Evolutionary conservation across 1,284 basidiomycete species (phyloP), one percentile per base, ranked within the genome.

Genomic region (Trichosporon ovoides): DNA sequence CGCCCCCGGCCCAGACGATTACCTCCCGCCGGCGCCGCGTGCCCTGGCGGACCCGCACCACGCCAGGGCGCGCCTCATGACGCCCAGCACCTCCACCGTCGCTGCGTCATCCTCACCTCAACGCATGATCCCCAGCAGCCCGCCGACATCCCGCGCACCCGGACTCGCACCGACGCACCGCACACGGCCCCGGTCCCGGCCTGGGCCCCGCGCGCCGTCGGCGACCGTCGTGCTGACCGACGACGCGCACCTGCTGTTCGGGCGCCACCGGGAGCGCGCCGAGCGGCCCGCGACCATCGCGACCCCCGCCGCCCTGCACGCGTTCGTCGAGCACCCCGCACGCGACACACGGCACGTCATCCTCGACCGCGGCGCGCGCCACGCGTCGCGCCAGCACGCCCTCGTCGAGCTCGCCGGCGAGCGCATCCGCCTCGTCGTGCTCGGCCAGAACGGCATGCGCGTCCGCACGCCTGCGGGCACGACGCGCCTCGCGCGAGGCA

Each of bases 371-470:
- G 19, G 56, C 13, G 76, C 76, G 6, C 64, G 62, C 11, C 74
- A 75, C 56, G 74, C 74, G 16, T 73, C 72, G 0, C 62, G 75
- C 19, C 61, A 73, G 9, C 75, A 77, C 59, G 72, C 73, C 1
- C 65, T 64, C 13, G 62, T 70, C 13, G 72, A 75, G 58, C 64
- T 69, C n/a, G 35, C 56, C 1, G 31, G 19, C 3, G 55, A 62
- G 10, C 19, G 56, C 0, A 37, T 72, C 2, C 66, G 74, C 7
- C 53, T 77, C 13, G 20, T 72, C n/a, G 74, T 74, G 2, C 52
- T 75, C 1, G 74, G 75, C n/a, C 75, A 76, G 63, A 77, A 77
- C 61, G 75, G 75, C n/a, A 58, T 73, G 28, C 65, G 68, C 16
- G 63, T 77, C 20, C 52, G 57, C 11, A 33, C 51, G 10, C 18